Percentiles rank a stretch among this genome's conserved stretches.
These are phyloP conservation scores for Clavariopsis aquatica DNA, from an alignment of 495 filamentous ascomycete genomes.

Conservation along the genomic window DNA sequence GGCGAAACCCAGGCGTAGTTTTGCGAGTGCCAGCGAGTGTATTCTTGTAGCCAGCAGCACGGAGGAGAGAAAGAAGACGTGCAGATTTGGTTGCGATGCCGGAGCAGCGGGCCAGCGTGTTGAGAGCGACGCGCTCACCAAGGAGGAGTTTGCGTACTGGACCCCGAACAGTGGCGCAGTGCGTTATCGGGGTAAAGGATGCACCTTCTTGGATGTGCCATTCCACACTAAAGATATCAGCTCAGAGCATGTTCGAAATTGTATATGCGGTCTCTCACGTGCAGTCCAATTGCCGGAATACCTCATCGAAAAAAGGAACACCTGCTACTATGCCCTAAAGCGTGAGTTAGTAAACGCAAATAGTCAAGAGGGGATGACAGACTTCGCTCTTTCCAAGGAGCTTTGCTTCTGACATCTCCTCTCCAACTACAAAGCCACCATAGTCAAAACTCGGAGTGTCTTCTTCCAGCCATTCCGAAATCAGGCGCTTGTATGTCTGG, in stretches of 20 bases:
- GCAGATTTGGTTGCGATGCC: slow-evolving; percentile 77
- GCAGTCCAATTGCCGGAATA: slow-evolving; percentile 88
- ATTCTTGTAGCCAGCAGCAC: slow-evolving; percentile 69
- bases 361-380: slow-evolving; percentile 19
- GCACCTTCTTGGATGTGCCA: slow-evolving; percentile 84
- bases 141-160: slow-evolving; percentile 84
- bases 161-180: slow-evolving; percentile 80
- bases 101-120: slow-evolving; percentile 87
- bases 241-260: too few relatives aligned
- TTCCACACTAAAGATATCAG: slow-evolving; percentile 63
- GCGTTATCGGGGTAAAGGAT: slow-evolving; percentile 57
- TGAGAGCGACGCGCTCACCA: slow-evolving; percentile 89
- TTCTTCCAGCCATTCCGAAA: slow-evolving; percentile 86
- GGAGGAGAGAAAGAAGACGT: slow-evolving; percentile 55
- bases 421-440: slow-evolving; percentile 93
- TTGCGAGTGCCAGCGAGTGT: slow-evolving; percentile 94
- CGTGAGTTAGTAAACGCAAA: not conserved
- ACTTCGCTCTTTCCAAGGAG: slow-evolving; percentile 83
- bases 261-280: slow-evolving; percentile 49
- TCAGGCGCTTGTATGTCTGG: slow-evolving; percentile 73
- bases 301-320: slow-evolving; percentile 92
- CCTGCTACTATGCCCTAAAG: slow-evolving; percentile 76
- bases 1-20: slow-evolving; percentile 91
- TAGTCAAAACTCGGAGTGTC: slow-evolving; percentile 97
- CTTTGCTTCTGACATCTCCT: slow-evolving; percentile 71